Evolutionary conservation across 2,329 filamentous ascomycete genomes (phyloP), one percentile per base, ranked within the genome.

Genomic region (Cladophialophora exuberans): DNA sequence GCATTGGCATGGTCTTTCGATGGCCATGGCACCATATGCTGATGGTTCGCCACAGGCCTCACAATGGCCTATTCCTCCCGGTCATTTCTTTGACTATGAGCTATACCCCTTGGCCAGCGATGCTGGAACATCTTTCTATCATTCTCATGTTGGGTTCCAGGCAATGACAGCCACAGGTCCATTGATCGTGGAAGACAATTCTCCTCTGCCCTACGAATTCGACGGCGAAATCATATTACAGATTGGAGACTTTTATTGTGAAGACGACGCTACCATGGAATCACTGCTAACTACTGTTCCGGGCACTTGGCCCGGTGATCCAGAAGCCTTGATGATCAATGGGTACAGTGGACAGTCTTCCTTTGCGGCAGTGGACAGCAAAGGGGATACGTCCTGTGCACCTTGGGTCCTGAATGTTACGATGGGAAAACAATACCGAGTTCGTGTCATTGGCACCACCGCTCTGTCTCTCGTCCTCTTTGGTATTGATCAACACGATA

Each of bases 1-100:
- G 80, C 85, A 88, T 65, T 88, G 85, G 85, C 85, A 88, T 69
- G 85, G 85, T 10, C 73, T 88, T 6, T 79, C 77, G 13, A 80
- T 83, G 65, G 72, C 78, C 26, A 75, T 79, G 26, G 80, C 83
- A 1, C 83, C 83, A 0, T 88, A 86, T 68, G 82, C 83, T 1
- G 85, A 88, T 60, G 85, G 85, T 3, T 77, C 82, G 0, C 82
- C 84, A 0, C 68, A 75, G 25, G 83, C 80, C 1, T 78, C 78
- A 17, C 84, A 88, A 62, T 88, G 84, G 85, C 83, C 85, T 0
- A 86, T 88, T 31, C 78, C 82, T 0, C 76, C 83, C 0, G 69
- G 73, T 1, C 76, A 82, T 55, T 88, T 81, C 69, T 88, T 88
- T 67, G 85, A 88, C 70, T 88, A 88, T 64, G 83, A 88, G 63